phyloP scores from a whole-genome alignment of 1,284 basidiomycete genomes.

The Leccinum proximum region DNA sequence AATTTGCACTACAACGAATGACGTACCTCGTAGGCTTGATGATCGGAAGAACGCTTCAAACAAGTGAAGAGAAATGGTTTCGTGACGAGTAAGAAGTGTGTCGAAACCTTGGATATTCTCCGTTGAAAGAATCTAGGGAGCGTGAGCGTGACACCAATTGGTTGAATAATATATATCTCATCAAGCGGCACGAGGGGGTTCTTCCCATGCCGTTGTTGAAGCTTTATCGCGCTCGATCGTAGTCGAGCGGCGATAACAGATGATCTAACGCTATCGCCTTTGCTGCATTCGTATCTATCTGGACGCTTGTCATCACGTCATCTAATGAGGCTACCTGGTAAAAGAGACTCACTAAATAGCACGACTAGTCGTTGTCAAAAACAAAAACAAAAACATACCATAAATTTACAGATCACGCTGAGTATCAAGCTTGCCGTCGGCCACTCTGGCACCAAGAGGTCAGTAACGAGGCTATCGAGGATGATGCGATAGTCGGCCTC shows the following conservation, averaged over 20 bases:
- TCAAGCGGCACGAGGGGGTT: slow-evolving; percentile 57
- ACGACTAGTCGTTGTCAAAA: neutral
- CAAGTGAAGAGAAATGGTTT: slow-evolving; percentile 61
- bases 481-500: slow-evolving; percentile 91
- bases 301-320: slow-evolving; percentile 67
- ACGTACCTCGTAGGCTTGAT: slow-evolving; percentile 74
- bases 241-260: slow-evolving; percentile 89
- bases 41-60: slow-evolving; percentile 63
- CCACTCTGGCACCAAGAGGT: slow-evolving; percentile 96
- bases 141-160: neutral
- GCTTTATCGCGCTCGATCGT: slow-evolving; percentile 55
- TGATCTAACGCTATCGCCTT: slow-evolving; percentile 92
- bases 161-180: slow-evolving; percentile 44
- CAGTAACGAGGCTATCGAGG: slow-evolving; percentile 87
- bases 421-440: slow-evolving; percentile 87
- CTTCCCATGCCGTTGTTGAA: slow-evolving; percentile 34
- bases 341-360: neutral
- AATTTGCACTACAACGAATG: neutral
- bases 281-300: slow-evolving; percentile 74
- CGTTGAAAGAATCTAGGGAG: slow-evolving; percentile 51
- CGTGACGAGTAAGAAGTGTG: slow-evolving; percentile 56
- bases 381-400: slow-evolving; percentile 50
- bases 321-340: slow-evolving; percentile 63
- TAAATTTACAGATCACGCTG: slow-evolving; percentile 73
- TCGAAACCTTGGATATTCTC: slow-evolving; percentile 52